These are phyloP conservation scores for Eremochloa ophiuroides DNA, from an alignment of 176 grass and related monocot genomes.

Conservation along the genomic window DNA sequence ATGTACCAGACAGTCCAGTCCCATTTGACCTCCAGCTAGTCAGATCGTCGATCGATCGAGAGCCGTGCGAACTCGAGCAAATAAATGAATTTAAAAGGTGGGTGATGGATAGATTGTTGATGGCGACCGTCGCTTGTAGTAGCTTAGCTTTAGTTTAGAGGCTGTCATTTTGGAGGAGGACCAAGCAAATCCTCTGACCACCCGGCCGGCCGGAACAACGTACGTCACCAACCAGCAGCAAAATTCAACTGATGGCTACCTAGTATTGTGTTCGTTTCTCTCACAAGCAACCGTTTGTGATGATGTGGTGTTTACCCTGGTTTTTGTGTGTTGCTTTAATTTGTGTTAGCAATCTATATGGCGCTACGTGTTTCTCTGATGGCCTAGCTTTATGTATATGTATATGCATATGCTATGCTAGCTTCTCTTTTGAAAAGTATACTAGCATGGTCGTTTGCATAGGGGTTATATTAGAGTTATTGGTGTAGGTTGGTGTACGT, in stretches of 20 bases:
- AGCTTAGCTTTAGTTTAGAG: neutral
- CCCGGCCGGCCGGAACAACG: too few species aligned
- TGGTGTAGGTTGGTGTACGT: too few species aligned
- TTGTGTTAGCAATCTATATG: neutral
- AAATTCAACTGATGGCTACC: neutral
- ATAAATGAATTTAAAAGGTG: neutral
- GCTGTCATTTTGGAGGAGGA: neutral
- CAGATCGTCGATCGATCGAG: neutral
- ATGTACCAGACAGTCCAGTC: conserved; percentile 7
- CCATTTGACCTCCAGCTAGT: conserved; percentile 35
- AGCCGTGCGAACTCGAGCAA: conserved; percentile 36
- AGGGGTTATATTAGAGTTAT: too few species aligned
- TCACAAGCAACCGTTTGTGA: neutral
- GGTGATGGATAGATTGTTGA: neutral
- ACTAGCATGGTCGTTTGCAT: neutral
- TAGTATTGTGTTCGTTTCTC: neutral
- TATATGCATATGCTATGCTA: too few species aligned
- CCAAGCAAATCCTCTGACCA: conserved; percentile 25
- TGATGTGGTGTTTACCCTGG: too few species aligned
- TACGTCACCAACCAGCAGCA: neutral
- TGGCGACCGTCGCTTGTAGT: neutral
- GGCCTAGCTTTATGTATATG: neutral
- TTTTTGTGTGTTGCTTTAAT: neutral
- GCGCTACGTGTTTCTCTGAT: neutral
- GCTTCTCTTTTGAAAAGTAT: neutral